Evolutionary conservation across 208 protist genomes (phyloP).

Genomic region (Acanthamoeba royreba): DNA sequence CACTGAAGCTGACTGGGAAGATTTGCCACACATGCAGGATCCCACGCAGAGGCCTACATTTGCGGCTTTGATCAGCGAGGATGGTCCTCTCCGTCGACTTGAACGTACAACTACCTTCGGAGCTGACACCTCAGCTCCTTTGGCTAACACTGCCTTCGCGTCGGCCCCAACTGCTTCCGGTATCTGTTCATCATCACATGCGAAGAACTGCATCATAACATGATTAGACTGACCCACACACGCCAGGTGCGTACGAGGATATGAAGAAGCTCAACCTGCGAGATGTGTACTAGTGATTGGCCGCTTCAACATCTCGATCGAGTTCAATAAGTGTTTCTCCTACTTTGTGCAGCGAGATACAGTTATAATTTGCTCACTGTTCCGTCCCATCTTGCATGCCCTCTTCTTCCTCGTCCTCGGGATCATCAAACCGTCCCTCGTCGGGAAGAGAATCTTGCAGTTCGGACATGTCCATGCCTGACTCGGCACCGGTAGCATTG

Average conservation of each 20-base stretch:
- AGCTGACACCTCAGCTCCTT: background rate
- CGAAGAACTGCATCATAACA: too few species aligned
- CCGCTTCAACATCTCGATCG: too few species aligned
- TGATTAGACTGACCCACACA: too few species aligned
- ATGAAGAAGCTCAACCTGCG: background rate
- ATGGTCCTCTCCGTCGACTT: background rate
- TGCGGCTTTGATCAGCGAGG: background rate
- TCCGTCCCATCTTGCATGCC: background rate
- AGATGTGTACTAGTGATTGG: background rate
- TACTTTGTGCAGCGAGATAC: too few species aligned
- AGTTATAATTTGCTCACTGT: background rate
- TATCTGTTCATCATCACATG: too few species aligned
- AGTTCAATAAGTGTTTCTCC: too few species aligned
- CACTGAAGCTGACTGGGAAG: background rate
- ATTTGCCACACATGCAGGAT: background rate
- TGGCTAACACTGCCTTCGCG: background rate
- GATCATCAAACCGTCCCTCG: background rate
- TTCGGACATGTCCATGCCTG: background rate
- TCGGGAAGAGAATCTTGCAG: background rate
- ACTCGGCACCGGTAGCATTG: background rate
- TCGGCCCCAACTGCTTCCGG: background rate
- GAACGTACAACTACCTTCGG: background rate
- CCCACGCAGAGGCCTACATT: background rate
- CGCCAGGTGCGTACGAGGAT: too few species aligned
- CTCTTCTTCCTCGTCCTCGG: background rate